Evolutionary conservation across 805 yeast genomes (phyloP), one percentile per base, ranked within the genome.

Genomic region (Kazachstania taianensis): DNA sequence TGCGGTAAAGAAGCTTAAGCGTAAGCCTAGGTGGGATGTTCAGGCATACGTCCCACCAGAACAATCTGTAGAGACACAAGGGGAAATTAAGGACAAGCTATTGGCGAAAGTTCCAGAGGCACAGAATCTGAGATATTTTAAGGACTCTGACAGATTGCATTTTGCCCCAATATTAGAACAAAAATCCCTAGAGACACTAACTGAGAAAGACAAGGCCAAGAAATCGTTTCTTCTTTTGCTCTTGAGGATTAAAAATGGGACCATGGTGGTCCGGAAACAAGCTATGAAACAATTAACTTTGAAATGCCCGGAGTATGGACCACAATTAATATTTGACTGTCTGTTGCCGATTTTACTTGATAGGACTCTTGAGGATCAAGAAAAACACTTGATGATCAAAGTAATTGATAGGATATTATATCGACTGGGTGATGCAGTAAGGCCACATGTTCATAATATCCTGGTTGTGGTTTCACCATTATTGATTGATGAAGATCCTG

Each of bases 331-430:
- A 12, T 78, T 87, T 47, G 71, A 74, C 38, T 77, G 74, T 41
- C 66, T 84, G n/a, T 61, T 87, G 12, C 94, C 96, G 0, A 57
- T 89, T 18, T 59, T 87, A 29, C 61, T 80, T 52, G 95, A 84
- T 42, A 75, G 75, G 27, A 57, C 72, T 3, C 58, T 86, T 19
- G 89, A 78, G 44, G 92, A 82, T 32, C 81, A 76, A 44, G 96
- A 89, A 55, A 69, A 94, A 13, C 94, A 84, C 60, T 55, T 85
- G 9, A 62, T 89, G 38, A 81, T 85, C 10, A 87, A 86, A 54
- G 72, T 83, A 7, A 61, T 82, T 10, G 84, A 78, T 25, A 63
- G 95, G 24, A 64, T 84, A 0, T 55, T 87, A 6, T 74, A 72
- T 52, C 76, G 69, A 43, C 60, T 87, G 12, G 85, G 77, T 26